These are phyloP conservation scores for Drosera capensis DNA, from an alignment of 148 eudicot species.

Conservation along the genomic window DNA sequence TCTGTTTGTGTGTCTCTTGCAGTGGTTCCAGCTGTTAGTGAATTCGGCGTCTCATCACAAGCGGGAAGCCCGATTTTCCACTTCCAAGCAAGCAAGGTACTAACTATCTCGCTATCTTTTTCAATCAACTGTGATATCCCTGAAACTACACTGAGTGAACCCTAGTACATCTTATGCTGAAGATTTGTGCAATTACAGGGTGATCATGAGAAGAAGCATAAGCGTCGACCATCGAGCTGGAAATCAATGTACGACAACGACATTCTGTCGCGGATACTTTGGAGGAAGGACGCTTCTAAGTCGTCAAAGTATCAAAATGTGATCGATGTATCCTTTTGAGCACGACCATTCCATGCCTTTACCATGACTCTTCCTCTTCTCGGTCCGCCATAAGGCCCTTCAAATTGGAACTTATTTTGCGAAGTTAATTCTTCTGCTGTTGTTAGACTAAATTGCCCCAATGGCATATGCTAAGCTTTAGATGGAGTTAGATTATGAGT, in stretches of 20 bases:
- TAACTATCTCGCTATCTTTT: too few species aligned
- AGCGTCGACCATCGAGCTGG: constrained; percentile 23
- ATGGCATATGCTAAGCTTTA: too few species aligned
- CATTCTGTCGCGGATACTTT: constrained; percentile 15
- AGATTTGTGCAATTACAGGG: constrained; percentile 15
- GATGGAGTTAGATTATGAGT: too few species aligned
- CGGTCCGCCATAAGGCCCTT: too few species aligned
- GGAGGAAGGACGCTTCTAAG: constrained; percentile 17
- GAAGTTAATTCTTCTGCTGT: too few species aligned
- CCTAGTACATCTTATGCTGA: background rate
- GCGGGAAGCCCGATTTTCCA: constrained; percentile 31
- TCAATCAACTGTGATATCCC: too few species aligned
- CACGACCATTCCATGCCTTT: too few species aligned
- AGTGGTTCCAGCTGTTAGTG: constrained; percentile 43
- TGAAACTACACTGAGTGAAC: background rate
- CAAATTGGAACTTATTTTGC: too few species aligned
- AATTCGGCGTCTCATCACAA: constrained; percentile 18
- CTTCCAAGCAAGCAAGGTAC: constrained; percentile 49
- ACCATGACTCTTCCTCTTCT: too few species aligned
- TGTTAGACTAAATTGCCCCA: too few species aligned
- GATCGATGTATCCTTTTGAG: too few species aligned
- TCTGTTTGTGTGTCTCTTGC: too few species aligned
- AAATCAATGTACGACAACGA: constrained; percentile 29
- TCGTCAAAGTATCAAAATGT: constrained; percentile 9
- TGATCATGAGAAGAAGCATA: constrained; percentile 15